These are phyloP conservation scores for Gastrolobium bilobum DNA, from an alignment of 306 rosid genomes.

Conservation along the genomic window DNA sequence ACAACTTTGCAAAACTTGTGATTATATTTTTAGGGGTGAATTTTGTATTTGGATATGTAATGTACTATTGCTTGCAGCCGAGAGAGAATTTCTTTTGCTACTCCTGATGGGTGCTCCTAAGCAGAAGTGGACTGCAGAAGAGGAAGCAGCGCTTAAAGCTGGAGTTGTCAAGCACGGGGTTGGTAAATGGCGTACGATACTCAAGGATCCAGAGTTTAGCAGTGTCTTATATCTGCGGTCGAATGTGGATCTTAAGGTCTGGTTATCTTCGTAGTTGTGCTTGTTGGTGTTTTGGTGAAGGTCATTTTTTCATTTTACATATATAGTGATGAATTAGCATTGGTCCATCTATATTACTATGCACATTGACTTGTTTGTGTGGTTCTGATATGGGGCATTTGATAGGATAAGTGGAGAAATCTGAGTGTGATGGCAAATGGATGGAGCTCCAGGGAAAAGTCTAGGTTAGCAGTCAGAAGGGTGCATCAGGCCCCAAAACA, in stretches of 20 bases:
- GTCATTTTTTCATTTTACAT: constrained; percentile 23
- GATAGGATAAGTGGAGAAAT: constrained; percentile 98
- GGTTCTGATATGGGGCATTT: constrained; percentile 43
- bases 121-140: constrained; percentile 95
- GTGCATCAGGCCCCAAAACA: constrained; percentile 66
- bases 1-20: not conserved
- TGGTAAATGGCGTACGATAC: constrained; percentile 98
- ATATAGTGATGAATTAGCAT: constrained; percentile 31
- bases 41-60: constrained; percentile 8
- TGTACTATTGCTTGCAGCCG: constrained; percentile 51
- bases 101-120: constrained; percentile 94
- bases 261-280: constrained; percentile 37
- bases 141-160: constrained; percentile 95
- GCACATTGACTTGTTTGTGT: constrained; percentile 15
- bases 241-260: constrained; percentile 97
- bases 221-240: constrained; percentile 83
- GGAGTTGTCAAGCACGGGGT: constrained; percentile 98
- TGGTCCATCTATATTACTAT: constrained; percentile 14
- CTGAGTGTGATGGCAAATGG: constrained; percentile 95
- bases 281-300: constrained; percentile 28
- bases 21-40: constrained; percentile 24
- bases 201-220: constrained; percentile 91
- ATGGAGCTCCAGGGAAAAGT: constrained; percentile 92
- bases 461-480: constrained; percentile 73
- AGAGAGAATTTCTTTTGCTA: constrained; percentile 44